Evolutionary conservation across 2,329 filamentous ascomycete species (phyloP).

Genomic region (Immersiporthe knoxdaviesiana): DNA sequence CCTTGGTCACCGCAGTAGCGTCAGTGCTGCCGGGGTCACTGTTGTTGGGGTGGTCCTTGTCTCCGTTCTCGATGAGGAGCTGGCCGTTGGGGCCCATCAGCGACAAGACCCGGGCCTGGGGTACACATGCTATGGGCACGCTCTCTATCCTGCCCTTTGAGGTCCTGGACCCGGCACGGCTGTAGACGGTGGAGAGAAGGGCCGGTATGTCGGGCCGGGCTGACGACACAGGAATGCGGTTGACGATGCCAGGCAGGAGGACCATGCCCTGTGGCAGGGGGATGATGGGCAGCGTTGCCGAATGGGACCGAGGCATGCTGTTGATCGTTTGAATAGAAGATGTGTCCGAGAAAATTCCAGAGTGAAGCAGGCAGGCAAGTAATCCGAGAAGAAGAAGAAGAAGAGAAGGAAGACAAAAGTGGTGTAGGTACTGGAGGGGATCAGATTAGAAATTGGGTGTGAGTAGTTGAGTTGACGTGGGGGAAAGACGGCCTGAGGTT

Average conservation of each 20-base stretch:
- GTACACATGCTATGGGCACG: slow-evolving; percentile 85
- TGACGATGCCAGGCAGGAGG: slow-evolving; percentile 81
- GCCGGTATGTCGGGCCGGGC: slow-evolving; percentile 86
- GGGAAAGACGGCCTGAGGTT: neutral
- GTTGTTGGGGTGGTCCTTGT: slow-evolving; percentile 50
- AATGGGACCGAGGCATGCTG: slow-evolving; percentile 42
- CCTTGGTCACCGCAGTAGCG: slow-evolving; percentile 62
- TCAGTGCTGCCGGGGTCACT: slow-evolving; percentile 50
- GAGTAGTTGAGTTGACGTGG: neutral
- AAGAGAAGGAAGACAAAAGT: neutral
- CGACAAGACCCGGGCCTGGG: slow-evolving; percentile 68
- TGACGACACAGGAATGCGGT: slow-evolving; percentile 79
- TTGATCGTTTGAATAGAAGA: neutral
- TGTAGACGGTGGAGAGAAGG: slow-evolving; percentile 83
- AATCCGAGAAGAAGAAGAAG: neutral
- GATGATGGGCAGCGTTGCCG: slow-evolving; percentile 70
- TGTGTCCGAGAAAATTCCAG: neutral
- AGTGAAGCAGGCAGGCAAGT: neutral
- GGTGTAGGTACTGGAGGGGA: neutral
- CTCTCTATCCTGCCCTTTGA: slow-evolving; percentile 65
- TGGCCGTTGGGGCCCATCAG: slow-evolving; percentile 75
- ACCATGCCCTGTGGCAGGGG: slow-evolving; percentile 80
- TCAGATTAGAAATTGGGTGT: neutral
- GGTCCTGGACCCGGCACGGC: slow-evolving; percentile 70
- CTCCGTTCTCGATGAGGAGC: slow-evolving; percentile 69